phyloP scores from a whole-genome alignment of 805 yeast genomes.

The Maudiozyma barnettii region DNA sequence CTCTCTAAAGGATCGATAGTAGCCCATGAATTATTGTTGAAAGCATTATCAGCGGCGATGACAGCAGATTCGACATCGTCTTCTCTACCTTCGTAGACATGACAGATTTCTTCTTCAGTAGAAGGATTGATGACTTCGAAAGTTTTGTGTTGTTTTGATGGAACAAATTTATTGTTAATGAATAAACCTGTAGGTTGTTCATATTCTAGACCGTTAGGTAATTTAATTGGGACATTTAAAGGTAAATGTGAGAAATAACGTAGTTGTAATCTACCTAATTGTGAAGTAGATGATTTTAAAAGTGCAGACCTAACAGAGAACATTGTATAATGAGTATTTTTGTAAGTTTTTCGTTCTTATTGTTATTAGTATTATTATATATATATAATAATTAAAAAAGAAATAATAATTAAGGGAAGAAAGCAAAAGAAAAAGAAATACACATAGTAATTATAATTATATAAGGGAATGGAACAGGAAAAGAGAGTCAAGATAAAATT shows the following conservation, averaged over 20 bases:
- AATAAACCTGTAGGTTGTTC: conserved; percentile 73
- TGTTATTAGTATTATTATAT: not conserved
- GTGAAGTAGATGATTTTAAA: conserved; percentile 2
- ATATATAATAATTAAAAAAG: not conserved
- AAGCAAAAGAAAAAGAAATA: too few species aligned
- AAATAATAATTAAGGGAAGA: too few species aligned
- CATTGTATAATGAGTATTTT: not conserved
- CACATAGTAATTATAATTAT: too few species aligned
- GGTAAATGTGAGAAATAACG: conserved; percentile 31
- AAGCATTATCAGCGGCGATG: conserved; percentile 73
- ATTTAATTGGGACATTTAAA: conserved; percentile 38
- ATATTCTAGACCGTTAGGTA: conserved; percentile 64
- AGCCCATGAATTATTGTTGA: conserved; percentile 56
- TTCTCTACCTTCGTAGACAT: conserved; percentile 55
- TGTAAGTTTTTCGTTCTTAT: not conserved
- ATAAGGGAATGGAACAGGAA: too few species aligned
- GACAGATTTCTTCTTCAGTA: conserved; percentile 59
- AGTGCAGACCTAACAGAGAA: not conserved
- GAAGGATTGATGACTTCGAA: conserved; percentile 58
- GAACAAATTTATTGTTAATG: conserved; percentile 64
- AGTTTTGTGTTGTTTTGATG: conserved; percentile 48
- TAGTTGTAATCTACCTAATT: conserved; percentile 3
- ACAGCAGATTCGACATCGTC: conserved; percentile 81
- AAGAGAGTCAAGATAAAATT: too few species aligned
- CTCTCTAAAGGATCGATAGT: conserved; percentile 57